Percentiles rank a stretch among this genome's conserved stretches.
Conservation (phyloP, 352 stramenopile species). For the Globisporangium middletonii region DNA sequence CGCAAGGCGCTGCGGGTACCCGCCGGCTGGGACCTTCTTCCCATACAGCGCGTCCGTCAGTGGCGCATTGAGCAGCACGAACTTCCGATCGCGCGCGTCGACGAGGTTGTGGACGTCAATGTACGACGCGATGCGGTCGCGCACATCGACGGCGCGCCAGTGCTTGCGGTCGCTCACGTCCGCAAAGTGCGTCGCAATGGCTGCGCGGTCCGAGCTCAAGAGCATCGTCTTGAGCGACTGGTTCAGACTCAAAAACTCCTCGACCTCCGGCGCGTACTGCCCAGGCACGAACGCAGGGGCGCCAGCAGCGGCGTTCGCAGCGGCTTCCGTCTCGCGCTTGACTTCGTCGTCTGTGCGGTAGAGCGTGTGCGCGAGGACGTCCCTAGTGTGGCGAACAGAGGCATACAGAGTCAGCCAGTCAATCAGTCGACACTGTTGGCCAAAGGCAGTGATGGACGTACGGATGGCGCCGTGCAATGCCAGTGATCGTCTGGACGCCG, state of each 20-base stretch:
- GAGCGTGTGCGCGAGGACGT: slow-evolving; percentile 44
- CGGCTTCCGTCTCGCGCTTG: slow-evolving; percentile 36
- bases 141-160: slow-evolving; percentile 43
- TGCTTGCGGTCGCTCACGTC: slow-evolving; percentile 38
- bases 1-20: slow-evolving; percentile 53
- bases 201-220: slow-evolving; percentile 13
- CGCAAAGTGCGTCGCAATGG: slow-evolving; percentile 17
- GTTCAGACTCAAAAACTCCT: slow-evolving; percentile 57
- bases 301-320: slow-evolving; percentile 30
- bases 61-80: slow-evolving; percentile 49
- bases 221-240: slow-evolving; percentile 55
- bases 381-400: slow-evolving; percentile 18
- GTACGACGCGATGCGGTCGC: slow-evolving; percentile 54
- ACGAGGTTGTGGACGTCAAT: slow-evolving; percentile 51
- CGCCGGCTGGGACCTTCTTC: slow-evolving; percentile 49
- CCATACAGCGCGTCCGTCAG: slow-evolving; percentile 72
- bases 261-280: slow-evolving; percentile 54
- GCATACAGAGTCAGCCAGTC: not conserved
- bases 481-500: slow-evolving; percentile 75
- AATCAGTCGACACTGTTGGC: not conserved
- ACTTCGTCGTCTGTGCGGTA: slow-evolving; percentile 56
- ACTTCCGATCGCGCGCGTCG: slow-evolving; percentile 58
- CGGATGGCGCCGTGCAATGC: slow-evolving; percentile 56
- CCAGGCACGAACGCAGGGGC: slow-evolving; percentile 43
- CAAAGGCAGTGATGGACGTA: slow-evolving; percentile 25